Evolutionary conservation across 495 filamentous ascomycete genomes (phyloP).

Genomic region (Annulohypoxylon nitens): DNA sequence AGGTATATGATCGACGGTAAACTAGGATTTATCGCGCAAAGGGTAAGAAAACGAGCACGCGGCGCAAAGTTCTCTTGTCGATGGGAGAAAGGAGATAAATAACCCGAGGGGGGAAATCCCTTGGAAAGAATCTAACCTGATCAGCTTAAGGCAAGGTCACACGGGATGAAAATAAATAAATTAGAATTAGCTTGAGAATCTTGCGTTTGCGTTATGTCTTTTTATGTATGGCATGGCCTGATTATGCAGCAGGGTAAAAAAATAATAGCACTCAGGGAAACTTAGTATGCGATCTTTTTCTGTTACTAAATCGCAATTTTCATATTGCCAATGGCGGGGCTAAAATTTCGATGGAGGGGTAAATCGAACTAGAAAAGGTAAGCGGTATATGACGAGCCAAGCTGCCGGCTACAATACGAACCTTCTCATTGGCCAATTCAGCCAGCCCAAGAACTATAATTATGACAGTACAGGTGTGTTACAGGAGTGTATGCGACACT

Average conservation of each 20-base stretch:
- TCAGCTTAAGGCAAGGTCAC: conserved; percentile 22
- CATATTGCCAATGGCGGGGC: conserved; percentile 37
- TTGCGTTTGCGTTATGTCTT: conserved; percentile 2
- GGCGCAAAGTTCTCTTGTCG: conserved; percentile 18
- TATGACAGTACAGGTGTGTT: neutral
- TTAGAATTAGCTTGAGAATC: conserved; percentile 24
- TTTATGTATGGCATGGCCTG: conserved; percentile 14
- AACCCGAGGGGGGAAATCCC: conserved; percentile 18
- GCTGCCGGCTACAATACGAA: neutral
- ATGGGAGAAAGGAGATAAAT: conserved; percentile 20
- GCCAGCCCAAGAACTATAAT: neutral
- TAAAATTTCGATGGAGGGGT: conserved; percentile 41
- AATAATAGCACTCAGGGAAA: neutral
- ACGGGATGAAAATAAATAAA: conserved; percentile 26
- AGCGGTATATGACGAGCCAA: conserved; percentile 17
- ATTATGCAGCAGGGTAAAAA: conserved; percentile 14
- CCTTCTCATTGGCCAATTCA: conserved; percentile 28
- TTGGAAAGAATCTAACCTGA: conserved; percentile 22
- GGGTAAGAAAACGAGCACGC: conserved; percentile 11
- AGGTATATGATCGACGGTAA: conserved; percentile 10
- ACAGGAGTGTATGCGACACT: neutral
- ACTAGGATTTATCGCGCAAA: conserved; percentile 35
- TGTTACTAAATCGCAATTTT: conserved; percentile 26
- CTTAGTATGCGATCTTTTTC: conserved; percentile 16
- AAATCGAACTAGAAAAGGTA: conserved; percentile 25